Conservation (phyloP, 805 yeast species). For the Spathaspora hagerdaliae region DNA sequence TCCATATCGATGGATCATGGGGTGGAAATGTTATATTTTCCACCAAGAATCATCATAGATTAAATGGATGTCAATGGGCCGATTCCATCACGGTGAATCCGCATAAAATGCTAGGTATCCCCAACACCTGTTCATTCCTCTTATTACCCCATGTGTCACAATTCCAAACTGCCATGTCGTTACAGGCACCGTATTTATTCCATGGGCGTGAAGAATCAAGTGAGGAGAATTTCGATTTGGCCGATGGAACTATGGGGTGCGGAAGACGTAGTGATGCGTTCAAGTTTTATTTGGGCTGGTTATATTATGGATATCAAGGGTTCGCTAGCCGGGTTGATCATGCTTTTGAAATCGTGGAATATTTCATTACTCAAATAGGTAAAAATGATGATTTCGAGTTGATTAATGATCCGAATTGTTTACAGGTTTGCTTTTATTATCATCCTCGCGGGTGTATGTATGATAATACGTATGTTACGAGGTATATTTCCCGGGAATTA, state of each 20-base stretch:
- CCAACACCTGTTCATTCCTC: slow-evolving; percentile 70
- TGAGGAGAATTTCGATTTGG: slow-evolving; percentile 68
- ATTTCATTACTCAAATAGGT: slow-evolving; percentile 48
- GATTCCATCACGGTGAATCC: slow-evolving; percentile 80
- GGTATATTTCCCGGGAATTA: slow-evolving; percentile 56
- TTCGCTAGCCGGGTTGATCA: slow-evolving; percentile 66
- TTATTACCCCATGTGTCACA: slow-evolving; percentile 63
- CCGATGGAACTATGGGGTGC: slow-evolving; percentile 90
- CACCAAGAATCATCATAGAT: slow-evolving; percentile 34
- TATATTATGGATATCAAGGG: slow-evolving; percentile 70
- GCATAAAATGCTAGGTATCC: slow-evolving; percentile 87
- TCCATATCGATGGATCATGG: slow-evolving; percentile 89
- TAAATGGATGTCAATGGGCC: slow-evolving; percentile 62
- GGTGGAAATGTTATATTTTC: slow-evolving; percentile 83
- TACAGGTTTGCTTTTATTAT: slow-evolving; percentile 81
- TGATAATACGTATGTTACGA: slow-evolving; percentile 52
- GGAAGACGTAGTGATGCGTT: slow-evolving; percentile 82
- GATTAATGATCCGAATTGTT: slow-evolving; percentile 65
- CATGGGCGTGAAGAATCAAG: slow-evolving; percentile 47
- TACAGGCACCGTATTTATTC: slow-evolving; percentile 77
- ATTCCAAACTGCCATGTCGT: slow-evolving; percentile 70
- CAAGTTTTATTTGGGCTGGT: slow-evolving; percentile 77
- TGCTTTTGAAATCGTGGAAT: slow-evolving; percentile 61
- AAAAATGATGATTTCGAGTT: slow-evolving; percentile 46
- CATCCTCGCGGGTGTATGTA: slow-evolving; percentile 36